phyloP scores from a whole-genome alignment of 1,284 basidiomycete species.

The Boletus semigastroideus region DNA sequence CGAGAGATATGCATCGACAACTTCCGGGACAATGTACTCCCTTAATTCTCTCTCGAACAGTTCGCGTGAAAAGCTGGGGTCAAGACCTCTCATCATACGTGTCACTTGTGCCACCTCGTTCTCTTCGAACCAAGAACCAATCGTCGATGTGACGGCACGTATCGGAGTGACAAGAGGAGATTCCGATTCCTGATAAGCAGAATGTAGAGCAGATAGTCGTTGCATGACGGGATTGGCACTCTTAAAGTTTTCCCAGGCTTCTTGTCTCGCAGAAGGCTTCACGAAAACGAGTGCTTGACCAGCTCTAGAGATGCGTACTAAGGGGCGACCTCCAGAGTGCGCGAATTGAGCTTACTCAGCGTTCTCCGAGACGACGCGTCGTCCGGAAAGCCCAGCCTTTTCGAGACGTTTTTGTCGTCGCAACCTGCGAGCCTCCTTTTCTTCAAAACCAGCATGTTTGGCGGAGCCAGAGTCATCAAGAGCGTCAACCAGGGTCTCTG shows the following conservation, averaged over 20 bases:
- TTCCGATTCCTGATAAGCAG: constrained; percentile 91
- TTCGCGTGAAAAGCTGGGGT: constrained; percentile 87
- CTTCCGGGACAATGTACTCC: constrained; percentile 97
- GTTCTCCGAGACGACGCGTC: constrained; percentile 65
- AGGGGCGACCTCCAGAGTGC: not conserved
- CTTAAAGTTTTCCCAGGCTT: constrained; percentile 75
- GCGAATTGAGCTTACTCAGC: constrained; percentile 63
- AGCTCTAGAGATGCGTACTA: constrained; percentile 52
- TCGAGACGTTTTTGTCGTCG: constrained; percentile 73
- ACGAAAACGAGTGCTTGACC: constrained; percentile 83
- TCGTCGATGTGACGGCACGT: constrained; percentile 80
- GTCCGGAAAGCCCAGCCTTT: constrained; percentile 76
- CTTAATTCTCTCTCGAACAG: constrained; percentile 87
- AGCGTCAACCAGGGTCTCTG: constrained; percentile 88
- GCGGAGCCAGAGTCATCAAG: constrained; percentile 92
- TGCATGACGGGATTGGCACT: constrained; percentile 73
- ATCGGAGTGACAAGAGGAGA: constrained; percentile 84
- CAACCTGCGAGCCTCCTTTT: constrained; percentile 81
- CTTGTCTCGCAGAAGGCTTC: constrained; percentile 74
- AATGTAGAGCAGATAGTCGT: constrained; percentile 57
- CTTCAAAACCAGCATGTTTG: constrained; percentile 92
- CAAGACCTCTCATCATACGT: constrained; percentile 81
- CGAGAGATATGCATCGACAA: constrained; percentile 93
- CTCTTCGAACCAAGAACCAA: constrained; percentile 93
- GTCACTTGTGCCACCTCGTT: constrained; percentile 96